Evolutionary conservation across 2,329 filamentous ascomycete species (phyloP).

Genomic region (Trichoderma simmonsii): DNA sequence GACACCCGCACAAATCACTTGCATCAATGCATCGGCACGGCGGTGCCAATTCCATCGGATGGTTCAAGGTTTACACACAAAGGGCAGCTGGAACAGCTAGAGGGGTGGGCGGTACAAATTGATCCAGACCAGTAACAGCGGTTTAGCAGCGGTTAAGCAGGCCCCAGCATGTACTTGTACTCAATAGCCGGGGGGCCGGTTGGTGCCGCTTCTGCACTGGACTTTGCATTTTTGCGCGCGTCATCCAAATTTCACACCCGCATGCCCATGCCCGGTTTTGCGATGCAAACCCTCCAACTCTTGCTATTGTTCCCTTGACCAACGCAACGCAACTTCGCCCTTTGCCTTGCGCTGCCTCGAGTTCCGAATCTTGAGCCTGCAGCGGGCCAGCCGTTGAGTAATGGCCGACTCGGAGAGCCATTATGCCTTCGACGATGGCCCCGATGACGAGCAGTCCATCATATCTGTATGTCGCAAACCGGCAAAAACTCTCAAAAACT

Average conservation of each 20-base stretch:
- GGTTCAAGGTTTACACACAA: neutral
- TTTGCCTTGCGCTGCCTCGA: conserved; percentile 16
- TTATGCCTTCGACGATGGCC: conserved; percentile 47
- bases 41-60: neutral
- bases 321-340: neutral
- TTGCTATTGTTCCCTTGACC: neutral
- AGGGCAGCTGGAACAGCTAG: conserved; percentile 6
- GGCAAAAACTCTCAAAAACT: neutral
- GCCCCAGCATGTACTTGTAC: neutral
- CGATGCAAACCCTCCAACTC: conserved; percentile 10
- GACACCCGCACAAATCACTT: neutral
- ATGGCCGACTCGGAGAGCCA: conserved; percentile 44
- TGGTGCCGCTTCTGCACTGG: neutral
- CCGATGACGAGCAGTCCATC: conserved; percentile 49
- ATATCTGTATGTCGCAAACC: conserved; percentile 34
- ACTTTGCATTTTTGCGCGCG: conserved; percentile 10
- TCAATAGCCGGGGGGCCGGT: conserved; percentile 1
- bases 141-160: neutral
- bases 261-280: conserved; percentile 12
- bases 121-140: neutral
- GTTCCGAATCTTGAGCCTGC: conserved; percentile 3
- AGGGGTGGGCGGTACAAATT: neutral
- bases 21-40: neutral
- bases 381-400: conserved; percentile 25
- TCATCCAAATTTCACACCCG: conserved; percentile 17